Evolutionary conservation across 2,329 filamentous ascomycete species (phyloP).

Genomic region (Sporothrix euskadiensis): DNA sequence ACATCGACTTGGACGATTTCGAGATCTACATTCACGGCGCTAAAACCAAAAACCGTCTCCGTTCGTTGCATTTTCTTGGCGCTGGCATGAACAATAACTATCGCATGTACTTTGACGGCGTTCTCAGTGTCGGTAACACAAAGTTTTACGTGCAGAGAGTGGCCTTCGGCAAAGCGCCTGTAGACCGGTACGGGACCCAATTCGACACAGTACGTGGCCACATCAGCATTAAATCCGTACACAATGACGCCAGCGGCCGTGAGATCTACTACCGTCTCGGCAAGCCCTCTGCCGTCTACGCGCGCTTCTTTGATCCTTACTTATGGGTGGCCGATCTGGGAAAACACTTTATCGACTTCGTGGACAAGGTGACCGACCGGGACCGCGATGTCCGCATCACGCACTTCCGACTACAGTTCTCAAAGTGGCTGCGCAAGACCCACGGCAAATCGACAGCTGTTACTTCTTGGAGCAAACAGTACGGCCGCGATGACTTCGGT

Average conservation of each 20-base stretch:
- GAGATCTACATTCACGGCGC: conserved; percentile 52
- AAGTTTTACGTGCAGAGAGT: conserved; percentile 56
- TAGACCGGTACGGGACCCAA: conserved; percentile 64
- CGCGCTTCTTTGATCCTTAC: conserved; percentile 62
- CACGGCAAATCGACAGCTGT: conserved; percentile 51
- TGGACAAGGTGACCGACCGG: conserved; percentile 42
- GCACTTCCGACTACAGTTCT: conserved; percentile 61
- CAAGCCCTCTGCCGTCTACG: conserved; percentile 60
- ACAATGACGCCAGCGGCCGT: conserved; percentile 42
- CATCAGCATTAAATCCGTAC: conserved; percentile 64
- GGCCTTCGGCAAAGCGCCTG: conserved; percentile 58
- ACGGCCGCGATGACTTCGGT: conserved; percentile 61
- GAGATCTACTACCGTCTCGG: conserved; percentile 65
- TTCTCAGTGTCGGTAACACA: conserved; percentile 48
- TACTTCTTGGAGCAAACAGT: conserved; percentile 54
- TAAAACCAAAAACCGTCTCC: conserved; percentile 51
- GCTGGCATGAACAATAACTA: conserved; percentile 40
- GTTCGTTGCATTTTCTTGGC: conserved; percentile 55
- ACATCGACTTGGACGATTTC: conserved; percentile 60
- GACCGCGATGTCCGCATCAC: conserved; percentile 48
- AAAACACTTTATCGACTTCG: conserved; percentile 72
- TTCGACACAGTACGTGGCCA: conserved; percentile 51
- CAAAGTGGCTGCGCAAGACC: conserved; percentile 52
- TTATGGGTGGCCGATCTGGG: conserved; percentile 69
- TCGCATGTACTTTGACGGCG: conserved; percentile 60